phyloP scores from a whole-genome alignment of 139 green algal species.

The Marvania coccoides region DNA sequence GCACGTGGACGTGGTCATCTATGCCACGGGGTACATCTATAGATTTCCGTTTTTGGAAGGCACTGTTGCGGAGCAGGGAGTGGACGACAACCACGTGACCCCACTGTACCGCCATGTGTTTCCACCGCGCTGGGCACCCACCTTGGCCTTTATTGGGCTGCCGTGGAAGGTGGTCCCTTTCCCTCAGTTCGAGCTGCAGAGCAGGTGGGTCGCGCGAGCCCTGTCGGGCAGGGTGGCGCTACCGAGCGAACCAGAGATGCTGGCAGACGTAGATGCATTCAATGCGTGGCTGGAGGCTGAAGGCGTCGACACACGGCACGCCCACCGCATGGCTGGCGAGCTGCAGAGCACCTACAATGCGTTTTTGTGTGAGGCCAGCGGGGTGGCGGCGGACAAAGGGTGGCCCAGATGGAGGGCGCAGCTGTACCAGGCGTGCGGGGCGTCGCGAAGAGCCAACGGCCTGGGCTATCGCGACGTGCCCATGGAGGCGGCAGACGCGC shows the following conservation, averaged over 20 bases:
- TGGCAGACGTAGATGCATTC: constrained; percentile 1
- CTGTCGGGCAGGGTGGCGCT: constrained; percentile 25
- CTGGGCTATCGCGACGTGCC: constrained; percentile 1
- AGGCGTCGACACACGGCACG: constrained; percentile 13
- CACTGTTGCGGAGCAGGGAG: not conserved
- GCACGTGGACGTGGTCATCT: constrained; percentile 46
- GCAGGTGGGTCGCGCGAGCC: constrained; percentile 29
- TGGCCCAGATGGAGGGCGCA: constrained; percentile 21
- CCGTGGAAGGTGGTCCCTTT: constrained; percentile 54
- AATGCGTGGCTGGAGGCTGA: not conserved
- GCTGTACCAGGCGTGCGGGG: constrained; percentile 21
- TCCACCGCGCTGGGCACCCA: constrained; percentile 25
- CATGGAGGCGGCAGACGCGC: no score
- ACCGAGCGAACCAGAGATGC: constrained; percentile 16
- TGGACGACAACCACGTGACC: constrained; percentile 44
- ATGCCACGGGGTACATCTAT: constrained; percentile 50
- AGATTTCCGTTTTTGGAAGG: constrained; percentile 50
- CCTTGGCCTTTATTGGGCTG: constrained; percentile 64
- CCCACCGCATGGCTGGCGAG: constrained; percentile 28
- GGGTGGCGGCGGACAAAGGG: not conserved
- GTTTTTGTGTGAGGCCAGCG: constrained; percentile 20
- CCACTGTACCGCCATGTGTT: constrained; percentile 66
- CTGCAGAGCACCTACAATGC: constrained; percentile 37
- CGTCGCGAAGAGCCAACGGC: not conserved
- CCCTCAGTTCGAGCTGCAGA: constrained; percentile 50